phyloP scores from a whole-genome alignment of 2,329 filamentous ascomycete species.

The Colletotrichum lini region DNA sequence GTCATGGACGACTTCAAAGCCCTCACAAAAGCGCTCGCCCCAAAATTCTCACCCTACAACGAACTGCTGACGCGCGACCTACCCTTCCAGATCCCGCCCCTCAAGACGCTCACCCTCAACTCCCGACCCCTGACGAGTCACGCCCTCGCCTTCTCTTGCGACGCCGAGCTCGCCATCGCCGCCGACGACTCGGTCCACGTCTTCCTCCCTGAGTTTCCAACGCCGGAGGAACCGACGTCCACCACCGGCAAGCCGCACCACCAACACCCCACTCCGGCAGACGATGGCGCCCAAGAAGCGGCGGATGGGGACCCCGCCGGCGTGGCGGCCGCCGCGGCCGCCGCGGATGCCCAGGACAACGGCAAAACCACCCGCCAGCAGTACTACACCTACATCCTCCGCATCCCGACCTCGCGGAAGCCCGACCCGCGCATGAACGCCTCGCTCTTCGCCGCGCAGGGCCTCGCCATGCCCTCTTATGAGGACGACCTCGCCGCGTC shows the following conservation, averaged over 20 bases:
- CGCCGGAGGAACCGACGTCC: constrained; percentile 37
- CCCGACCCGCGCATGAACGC: constrained; percentile 62
- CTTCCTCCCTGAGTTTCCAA: constrained; percentile 63
- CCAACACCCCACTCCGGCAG: constrained; percentile 22
- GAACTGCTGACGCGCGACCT: constrained; percentile 4
- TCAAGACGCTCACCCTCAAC: constrained; percentile 61
- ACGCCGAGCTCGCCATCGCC: constrained; percentile 69
- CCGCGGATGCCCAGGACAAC: constrained; percentile 30
- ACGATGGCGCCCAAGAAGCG: constrained; percentile 8
- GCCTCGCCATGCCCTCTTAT: constrained; percentile 51
- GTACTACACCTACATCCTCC: constrained; percentile 52
- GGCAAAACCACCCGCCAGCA: constrained; percentile 46
- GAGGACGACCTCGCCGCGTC: constrained; percentile 33
- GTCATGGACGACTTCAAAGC: neutral
- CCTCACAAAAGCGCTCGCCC: neutral
- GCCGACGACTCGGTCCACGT: constrained; percentile 70
- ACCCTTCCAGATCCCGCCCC: constrained; percentile 57
- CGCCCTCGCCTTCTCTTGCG: constrained; percentile 67
- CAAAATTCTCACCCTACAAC: neutral
- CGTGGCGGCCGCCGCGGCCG: constrained; percentile 45
- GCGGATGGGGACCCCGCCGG: constrained; percentile 48
- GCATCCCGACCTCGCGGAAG: constrained; percentile 51
- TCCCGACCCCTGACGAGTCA: constrained; percentile 61
- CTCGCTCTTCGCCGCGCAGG: constrained; percentile 58
- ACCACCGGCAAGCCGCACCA: neutral